Conservation (phyloP, 1,284 basidiomycete genomes). For the Heterobasidion annosum region DNA sequence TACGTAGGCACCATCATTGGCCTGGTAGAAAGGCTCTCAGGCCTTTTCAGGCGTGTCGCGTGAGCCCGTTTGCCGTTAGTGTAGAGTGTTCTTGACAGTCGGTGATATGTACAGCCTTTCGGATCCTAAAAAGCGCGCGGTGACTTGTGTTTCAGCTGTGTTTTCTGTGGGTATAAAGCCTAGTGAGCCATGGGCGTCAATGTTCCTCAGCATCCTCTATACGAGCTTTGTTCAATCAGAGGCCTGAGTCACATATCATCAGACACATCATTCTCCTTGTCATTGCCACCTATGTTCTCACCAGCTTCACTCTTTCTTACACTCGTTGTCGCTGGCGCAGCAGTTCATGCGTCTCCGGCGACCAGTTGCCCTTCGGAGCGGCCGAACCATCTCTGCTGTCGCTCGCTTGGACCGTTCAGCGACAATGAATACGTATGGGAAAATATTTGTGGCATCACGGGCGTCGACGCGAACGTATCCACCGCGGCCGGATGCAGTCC, state of each 20-base stretch:
- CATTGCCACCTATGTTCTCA: not conserved
- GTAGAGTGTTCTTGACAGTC: no score
- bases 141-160: no score
- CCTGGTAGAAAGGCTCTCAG: no score
- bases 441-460: slow-evolving; percentile 8
- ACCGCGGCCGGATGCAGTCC: slow-evolving; percentile 7
- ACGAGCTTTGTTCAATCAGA: not conserved
- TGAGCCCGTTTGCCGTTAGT: no score
- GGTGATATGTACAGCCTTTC: no score
- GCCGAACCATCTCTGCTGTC: slow-evolving; percentile 8
- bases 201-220: not conserved
- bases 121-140: no score
- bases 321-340: not conserved
- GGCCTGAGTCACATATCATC: no score
- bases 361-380: slow-evolving; percentile 1
- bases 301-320: not conserved
- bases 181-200: not conserved
- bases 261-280: no score
- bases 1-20: no score
- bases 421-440: slow-evolving; percentile 9
- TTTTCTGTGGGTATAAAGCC: not conserved
- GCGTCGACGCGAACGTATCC: slow-evolving; percentile 4
- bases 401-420: slow-evolving; percentile 6
- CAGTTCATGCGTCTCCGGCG: not conserved
- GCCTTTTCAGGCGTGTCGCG: no score